Conservation (phyloP, 805 yeast species). For the Wickerhamiella qilinensis region DNA sequence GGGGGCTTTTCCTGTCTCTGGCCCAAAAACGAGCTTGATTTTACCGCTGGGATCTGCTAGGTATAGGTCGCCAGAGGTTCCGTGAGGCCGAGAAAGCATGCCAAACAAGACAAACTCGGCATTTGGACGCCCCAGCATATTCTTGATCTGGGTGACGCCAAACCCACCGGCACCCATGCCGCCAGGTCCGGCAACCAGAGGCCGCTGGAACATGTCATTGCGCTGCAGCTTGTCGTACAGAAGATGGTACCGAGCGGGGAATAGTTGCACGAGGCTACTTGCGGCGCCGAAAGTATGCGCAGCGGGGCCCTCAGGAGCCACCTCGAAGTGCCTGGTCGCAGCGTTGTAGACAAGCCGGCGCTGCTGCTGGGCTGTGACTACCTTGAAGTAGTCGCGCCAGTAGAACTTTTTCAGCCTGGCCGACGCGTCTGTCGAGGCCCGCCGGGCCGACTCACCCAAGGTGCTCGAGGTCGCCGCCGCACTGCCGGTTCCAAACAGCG, state of each 20-base stretch:
- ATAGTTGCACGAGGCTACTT: constrained; percentile 13
- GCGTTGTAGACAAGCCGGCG: constrained; percentile 9
- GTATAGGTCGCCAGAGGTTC: constrained; percentile 40
- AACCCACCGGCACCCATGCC: constrained; percentile 2
- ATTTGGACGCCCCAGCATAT: constrained; percentile 73
- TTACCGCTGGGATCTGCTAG: constrained; percentile 70
- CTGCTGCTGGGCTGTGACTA: constrained; percentile 48
- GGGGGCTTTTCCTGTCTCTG: constrained; percentile 42
- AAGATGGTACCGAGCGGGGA: constrained; percentile 38
- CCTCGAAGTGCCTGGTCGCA: constrained; percentile 42
- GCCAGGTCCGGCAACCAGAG: constrained; percentile 9
- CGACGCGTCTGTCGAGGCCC: background rate
- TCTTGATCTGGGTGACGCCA: constrained; percentile 57
- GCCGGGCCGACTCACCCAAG: background rate
- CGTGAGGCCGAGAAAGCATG: constrained; percentile 37
- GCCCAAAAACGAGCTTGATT: constrained; percentile 41
- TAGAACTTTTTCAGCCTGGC: constrained; percentile 22
- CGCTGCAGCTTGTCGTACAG: constrained; percentile 57
- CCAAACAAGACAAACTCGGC: constrained; percentile 66
- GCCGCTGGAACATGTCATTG: constrained; percentile 51
- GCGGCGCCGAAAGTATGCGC: constrained; percentile 14
- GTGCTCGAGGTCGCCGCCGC: background rate
- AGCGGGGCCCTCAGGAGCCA: constrained; percentile 5
- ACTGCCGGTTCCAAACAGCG: background rate
- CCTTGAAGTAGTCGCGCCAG: constrained; percentile 60